Conservation (phyloP, 169 alveolate genomes). For the Blepharisma undulans region DNA sequence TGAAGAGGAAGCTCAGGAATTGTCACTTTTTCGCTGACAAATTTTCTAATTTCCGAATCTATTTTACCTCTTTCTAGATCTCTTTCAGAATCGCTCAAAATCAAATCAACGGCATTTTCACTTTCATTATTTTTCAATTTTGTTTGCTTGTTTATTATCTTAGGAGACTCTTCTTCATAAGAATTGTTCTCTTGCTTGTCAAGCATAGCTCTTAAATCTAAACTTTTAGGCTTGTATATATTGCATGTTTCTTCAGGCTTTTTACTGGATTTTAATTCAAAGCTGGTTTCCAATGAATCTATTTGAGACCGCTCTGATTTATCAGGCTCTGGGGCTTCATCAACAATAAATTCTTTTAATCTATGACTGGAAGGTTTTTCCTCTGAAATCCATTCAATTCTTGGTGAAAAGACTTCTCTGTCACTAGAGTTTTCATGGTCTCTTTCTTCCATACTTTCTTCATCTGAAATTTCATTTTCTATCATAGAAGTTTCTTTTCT, state of each 20-base stretch:
- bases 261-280: neutral
- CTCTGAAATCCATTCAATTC: neutral
- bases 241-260: neutral
- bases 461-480: neutral
- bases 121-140: neutral
- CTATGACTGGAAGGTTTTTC: neutral
- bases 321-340: neutral
- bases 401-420: neutral
- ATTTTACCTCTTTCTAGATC: neutral
- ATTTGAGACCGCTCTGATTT: neutral
- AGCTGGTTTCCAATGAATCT: neutral
- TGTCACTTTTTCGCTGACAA: neutral
- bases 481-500: neutral
- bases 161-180: neutral
- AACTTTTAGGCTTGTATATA: neutral
- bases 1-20: neutral
- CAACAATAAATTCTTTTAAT: neutral
- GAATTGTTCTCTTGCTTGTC: neutral
- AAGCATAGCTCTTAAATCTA: neutral
- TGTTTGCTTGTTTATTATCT: neutral
- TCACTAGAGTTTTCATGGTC: neutral
- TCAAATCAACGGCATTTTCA: neutral
- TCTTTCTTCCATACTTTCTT: neutral
- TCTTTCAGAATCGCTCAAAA: neutral
- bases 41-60: neutral